A percentile compares a stretch with the other conserved stretches of the same genome.
Conservation (phyloP, 2,329 filamentous ascomycete genomes). For the Colletotrichum simmondsii region DNA sequence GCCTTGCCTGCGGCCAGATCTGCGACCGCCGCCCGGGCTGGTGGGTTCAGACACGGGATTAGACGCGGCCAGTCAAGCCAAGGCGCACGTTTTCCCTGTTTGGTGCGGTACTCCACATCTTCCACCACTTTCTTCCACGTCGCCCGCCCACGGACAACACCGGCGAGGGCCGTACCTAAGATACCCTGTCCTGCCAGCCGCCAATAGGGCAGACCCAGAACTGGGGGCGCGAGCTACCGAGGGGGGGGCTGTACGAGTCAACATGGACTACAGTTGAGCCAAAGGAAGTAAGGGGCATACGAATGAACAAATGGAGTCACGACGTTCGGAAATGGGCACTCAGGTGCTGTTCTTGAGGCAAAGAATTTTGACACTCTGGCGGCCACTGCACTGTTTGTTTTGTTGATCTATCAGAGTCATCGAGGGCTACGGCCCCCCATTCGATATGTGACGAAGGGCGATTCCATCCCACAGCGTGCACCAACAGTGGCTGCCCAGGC, state of each 20-base stretch:
- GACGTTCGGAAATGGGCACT: background rate
- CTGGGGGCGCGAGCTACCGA: background rate
- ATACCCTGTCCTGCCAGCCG: conserved; percentile 14
- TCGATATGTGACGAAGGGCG: background rate
- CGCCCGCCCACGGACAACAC: conserved; percentile 28
- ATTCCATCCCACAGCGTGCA: background rate
- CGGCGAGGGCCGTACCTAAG: conserved; percentile 33
- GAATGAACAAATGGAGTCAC: background rate
- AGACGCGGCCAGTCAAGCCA: conserved; percentile 31
- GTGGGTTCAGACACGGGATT: conserved; percentile 33
- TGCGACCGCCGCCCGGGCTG: conserved; percentile 35
- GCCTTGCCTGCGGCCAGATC: conserved; percentile 34
- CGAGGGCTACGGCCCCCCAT: background rate
- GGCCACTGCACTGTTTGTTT: background rate
- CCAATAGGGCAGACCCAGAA: conserved; percentile 11
- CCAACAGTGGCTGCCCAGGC: conserved; percentile 2
- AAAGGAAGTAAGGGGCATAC: background rate
- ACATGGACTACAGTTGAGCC: background rate
- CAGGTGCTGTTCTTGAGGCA: background rate
- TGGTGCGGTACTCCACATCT: conserved; percentile 24
- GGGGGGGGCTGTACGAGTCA: background rate
- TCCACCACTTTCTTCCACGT: conserved; percentile 27
- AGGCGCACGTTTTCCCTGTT: conserved; percentile 35
- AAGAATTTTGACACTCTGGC: background rate
- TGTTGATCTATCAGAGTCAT: background rate